Percentiles rank a stretch among this genome's conserved stretches.
Evolutionary conservation across 1,284 basidiomycete species (phyloP).

Genomic region (Leccinum subrobustum): DNA sequence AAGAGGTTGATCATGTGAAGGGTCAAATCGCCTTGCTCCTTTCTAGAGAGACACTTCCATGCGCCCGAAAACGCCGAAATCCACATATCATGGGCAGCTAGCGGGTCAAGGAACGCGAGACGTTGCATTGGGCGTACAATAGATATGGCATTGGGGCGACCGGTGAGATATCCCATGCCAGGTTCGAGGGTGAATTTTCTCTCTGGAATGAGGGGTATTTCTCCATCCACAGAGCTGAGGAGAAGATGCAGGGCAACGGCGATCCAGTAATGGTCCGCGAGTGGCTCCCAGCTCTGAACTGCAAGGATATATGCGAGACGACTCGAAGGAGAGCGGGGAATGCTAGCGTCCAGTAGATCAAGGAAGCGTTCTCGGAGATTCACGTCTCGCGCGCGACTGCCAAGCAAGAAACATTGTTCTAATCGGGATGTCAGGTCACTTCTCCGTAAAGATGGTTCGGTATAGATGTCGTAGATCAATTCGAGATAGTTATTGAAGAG

Average conservation of each 20-base stretch:
- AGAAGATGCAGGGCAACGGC: constrained; percentile 89
- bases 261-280: constrained; percentile 96
- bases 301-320: constrained; percentile 92
- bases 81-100: constrained; percentile 85
- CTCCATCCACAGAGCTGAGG: constrained; percentile 78
- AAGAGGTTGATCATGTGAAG: constrained; percentile 89
- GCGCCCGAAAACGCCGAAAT: constrained; percentile 87
- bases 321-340: constrained; percentile 80
- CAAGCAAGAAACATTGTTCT: constrained; percentile 92
- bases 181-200: constrained; percentile 33
- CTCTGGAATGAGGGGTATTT: constrained; percentile 44
- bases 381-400: constrained; percentile 84
- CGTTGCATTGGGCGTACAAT: constrained; percentile 80
- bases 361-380: constrained; percentile 85
- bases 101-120: constrained; percentile 79
- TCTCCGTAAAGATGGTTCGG: constrained; percentile 79
- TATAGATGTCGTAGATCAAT: constrained; percentile 94
- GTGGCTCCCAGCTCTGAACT: constrained; percentile 93
- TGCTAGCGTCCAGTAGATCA: constrained; percentile 87
- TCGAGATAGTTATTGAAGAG: constrained; percentile 88
- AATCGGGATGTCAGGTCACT: constrained; percentile 94
- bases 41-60: constrained; percentile 84
- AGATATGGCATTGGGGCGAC: constrained; percentile 53
- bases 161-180: constrained; percentile 36
- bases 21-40: constrained; percentile 88